phyloP scores from a whole-genome alignment of 208 protist genomes.

The Acanthamoeba castellanii region DNA sequence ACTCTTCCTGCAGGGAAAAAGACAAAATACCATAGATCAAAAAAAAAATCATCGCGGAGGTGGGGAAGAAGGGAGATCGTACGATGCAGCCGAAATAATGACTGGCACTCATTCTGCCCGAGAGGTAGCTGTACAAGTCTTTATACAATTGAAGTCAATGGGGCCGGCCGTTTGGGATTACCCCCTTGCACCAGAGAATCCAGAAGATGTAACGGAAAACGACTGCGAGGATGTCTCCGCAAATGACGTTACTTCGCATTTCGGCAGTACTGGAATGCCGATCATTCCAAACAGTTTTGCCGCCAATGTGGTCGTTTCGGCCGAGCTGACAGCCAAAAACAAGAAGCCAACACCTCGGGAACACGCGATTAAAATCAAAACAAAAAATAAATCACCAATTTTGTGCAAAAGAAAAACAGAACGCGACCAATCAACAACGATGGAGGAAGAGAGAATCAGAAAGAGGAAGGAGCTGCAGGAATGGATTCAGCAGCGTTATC shows the following conservation, averaged over 20 bases:
- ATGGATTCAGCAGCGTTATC: slow-evolving; percentile 41
- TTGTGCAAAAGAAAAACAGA: not conserved
- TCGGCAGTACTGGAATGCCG: not conserved
- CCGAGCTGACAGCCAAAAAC: no score
- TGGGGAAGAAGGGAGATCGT: not conserved
- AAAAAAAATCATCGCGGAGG: not conserved
- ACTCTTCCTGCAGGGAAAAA: not conserved
- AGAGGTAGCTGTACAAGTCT: not conserved
- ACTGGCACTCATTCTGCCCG: not conserved
- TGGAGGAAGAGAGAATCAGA: not conserved
- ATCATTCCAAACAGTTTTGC: not conserved
- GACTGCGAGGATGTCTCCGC: no score
- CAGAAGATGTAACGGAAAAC: no score
- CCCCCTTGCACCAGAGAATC: no score
- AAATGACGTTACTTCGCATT: no score
- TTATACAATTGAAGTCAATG: not conserved
- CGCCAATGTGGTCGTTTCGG: not conserved
- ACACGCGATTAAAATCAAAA: no score
- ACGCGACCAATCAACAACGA: not conserved
- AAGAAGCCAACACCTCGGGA: no score
- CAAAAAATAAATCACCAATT: no score
- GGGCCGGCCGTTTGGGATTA: no score
- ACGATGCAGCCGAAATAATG: slow-evolving; percentile 30
- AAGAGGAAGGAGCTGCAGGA: not conserved
- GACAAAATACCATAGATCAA: not conserved